These are phyloP conservation scores for Macroventuria anomochaeta DNA, from an alignment of 2,329 filamentous ascomycete species.

Conservation along the genomic window DNA sequence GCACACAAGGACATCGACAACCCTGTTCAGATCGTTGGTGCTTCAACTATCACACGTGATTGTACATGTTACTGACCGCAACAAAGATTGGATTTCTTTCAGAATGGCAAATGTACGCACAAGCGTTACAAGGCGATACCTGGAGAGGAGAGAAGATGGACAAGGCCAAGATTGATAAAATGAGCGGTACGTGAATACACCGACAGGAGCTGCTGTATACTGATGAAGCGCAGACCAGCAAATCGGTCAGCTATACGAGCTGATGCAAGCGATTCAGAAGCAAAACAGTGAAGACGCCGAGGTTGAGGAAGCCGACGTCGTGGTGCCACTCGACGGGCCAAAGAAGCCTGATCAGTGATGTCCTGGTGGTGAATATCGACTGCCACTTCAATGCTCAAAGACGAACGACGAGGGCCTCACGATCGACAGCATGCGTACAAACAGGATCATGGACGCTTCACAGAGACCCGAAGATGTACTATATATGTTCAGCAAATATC, in stretches of 20 bases:
- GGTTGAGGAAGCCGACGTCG: constrained; percentile 23
- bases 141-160: constrained; percentile 90
- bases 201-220: neutral
- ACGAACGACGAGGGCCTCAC: constrained; percentile 27
- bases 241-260: constrained; percentile 88
- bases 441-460: constrained; percentile 20
- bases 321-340: constrained; percentile 43
- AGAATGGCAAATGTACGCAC: constrained; percentile 95
- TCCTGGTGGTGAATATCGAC: constrained; percentile 12
- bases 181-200: constrained; percentile 74
- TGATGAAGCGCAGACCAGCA: constrained; percentile 74
- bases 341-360: constrained; percentile 38
- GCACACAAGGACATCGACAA: constrained; percentile 86
- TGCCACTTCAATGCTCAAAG: constrained; percentile 4
- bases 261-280: constrained; percentile 81
- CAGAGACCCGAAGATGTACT: constrained; percentile 18
- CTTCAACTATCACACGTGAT: neutral
- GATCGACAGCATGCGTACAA: constrained; percentile 3
- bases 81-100: constrained; percentile 90
- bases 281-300: constrained; percentile 58
- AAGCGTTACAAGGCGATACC: constrained; percentile 83
- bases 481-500: constrained; percentile 28
- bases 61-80: constrained; percentile 11
- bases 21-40: constrained; percentile 81
- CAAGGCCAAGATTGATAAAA: constrained; percentile 81